Evolutionary conservation across 495 filamentous ascomycete species (phyloP).

Genomic region (Trichocladium uniseriatum): DNA sequence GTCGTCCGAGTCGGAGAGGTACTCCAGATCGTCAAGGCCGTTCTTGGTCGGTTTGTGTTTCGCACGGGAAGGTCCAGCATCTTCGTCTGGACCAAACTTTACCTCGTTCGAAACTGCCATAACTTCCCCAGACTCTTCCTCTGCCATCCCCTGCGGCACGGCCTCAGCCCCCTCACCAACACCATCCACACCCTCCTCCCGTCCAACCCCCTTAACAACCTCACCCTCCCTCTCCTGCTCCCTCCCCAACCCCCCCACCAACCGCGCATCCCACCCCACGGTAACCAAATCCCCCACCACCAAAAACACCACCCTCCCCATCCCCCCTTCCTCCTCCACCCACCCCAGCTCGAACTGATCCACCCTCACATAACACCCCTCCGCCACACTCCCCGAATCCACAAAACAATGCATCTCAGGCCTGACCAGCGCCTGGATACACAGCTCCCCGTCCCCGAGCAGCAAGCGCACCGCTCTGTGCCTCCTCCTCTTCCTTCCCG

Average conservation of each 20-base stretch:
- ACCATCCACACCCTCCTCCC: not conserved
- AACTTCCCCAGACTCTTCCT: not conserved
- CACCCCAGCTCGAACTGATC: constrained; percentile 21
- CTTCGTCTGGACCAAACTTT: not conserved
- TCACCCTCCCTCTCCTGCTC: constrained; percentile 11
- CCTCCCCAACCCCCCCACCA: constrained; percentile 16
- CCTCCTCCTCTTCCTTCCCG: not conserved
- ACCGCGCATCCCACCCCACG: constrained; percentile 33
- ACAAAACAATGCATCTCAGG: constrained; percentile 30
- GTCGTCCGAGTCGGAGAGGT: constrained; percentile 15
- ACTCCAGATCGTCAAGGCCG: not conserved
- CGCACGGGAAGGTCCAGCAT: too few species aligned
- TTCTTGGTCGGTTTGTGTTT: not conserved
- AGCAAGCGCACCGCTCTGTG: constrained; percentile 23
- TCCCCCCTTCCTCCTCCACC: constrained; percentile 1
- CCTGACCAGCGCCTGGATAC: constrained; percentile 35
- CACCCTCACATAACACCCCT: constrained; percentile 35
- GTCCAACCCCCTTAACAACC: not conserved
- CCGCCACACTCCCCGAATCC: constrained; percentile 28
- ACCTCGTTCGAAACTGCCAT: not conserved
- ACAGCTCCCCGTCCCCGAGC: constrained; percentile 37
- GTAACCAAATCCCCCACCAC: constrained; percentile 32
- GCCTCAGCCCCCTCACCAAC: not conserved
- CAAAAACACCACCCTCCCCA: constrained; percentile 27
- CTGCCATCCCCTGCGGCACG: not conserved